phyloP scores from a whole-genome alignment of 306 rosid species.

The Acacia confusa region DNA sequence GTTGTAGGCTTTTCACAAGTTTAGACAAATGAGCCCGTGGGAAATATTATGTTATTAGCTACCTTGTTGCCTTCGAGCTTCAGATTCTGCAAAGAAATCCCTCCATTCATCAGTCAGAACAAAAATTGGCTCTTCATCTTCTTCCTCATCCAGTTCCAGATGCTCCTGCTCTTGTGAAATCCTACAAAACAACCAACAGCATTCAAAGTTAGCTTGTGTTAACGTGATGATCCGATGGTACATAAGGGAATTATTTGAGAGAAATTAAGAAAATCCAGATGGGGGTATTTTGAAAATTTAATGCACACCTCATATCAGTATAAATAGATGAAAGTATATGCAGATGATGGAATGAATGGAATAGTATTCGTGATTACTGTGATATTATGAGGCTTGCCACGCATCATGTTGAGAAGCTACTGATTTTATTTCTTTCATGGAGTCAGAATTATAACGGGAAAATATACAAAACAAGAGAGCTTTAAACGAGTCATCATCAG shows the following conservation, averaged over 20 bases:
- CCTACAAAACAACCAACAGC: conserved; percentile 39
- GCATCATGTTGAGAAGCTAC: conserved; percentile 13
- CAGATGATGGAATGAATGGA: background rate
- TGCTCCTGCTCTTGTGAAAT: conserved; percentile 45
- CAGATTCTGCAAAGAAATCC: conserved; percentile 77
- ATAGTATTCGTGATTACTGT: background rate
- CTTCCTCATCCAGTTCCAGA: conserved; percentile 48
- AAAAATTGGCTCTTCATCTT: conserved; percentile 66
- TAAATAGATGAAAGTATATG: background rate
- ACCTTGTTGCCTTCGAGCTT: conserved; percentile 70
- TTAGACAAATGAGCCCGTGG: background rate
- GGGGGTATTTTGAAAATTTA: background rate
- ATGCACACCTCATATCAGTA: background rate
- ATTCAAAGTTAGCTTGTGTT: background rate
- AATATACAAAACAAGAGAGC: background rate
- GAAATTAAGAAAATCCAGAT: too few relatives aligned
- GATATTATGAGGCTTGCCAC: background rate
- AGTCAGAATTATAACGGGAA: conserved; percentile 4
- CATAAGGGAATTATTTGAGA: background rate
- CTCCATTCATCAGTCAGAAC: conserved; percentile 78
- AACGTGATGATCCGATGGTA: background rate
- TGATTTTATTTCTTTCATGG: background rate
- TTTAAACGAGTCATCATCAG: background rate
- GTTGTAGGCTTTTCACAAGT: background rate
- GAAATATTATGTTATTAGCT: conserved; percentile 17